These are phyloP conservation scores for Cutaneotrichosporon cyanovorans DNA, from an alignment of 1,284 basidiomycete genomes.

Conservation along the genomic window DNA sequence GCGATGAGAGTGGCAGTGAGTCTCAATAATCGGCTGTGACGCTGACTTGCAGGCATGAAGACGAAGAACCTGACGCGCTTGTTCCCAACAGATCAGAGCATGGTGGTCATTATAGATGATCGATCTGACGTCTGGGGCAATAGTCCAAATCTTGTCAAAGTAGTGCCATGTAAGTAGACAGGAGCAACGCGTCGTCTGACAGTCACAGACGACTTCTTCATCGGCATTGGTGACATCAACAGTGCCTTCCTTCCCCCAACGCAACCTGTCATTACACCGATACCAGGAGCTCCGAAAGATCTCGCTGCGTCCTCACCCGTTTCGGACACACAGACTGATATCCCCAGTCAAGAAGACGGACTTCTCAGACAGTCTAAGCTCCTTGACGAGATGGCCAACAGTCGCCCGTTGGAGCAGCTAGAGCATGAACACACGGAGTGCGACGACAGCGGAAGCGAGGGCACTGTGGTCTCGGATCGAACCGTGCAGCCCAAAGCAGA, in stretches of 20 bases:
- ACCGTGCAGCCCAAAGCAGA: slow-evolving; percentile 28
- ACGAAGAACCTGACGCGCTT: slow-evolving; percentile 81
- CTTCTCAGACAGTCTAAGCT: slow-evolving; percentile 52
- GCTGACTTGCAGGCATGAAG: slow-evolving; percentile 29
- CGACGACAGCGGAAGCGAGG: not conserved
- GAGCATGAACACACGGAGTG: slow-evolving; percentile 59
- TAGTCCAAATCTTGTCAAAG: slow-evolving; percentile 89
- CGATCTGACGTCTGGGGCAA: slow-evolving; percentile 92
- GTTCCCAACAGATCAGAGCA: slow-evolving; percentile 93
- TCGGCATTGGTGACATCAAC: slow-evolving; percentile 99
- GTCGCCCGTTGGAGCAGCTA: slow-evolving; percentile 77
- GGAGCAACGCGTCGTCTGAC: not conserved
- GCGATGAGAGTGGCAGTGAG: slow-evolving; percentile 86
- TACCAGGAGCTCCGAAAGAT: not conserved
- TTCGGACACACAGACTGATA: slow-evolving; percentile 15
- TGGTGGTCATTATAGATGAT: slow-evolving; percentile 99
- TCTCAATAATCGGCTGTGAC: not conserved
- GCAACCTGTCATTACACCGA: slow-evolving; percentile 9
- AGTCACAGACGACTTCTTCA: slow-evolving; percentile 89
- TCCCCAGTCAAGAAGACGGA: slow-evolving; percentile 23
- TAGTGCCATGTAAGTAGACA: slow-evolving; percentile 75
- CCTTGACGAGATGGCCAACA: slow-evolving; percentile 74
- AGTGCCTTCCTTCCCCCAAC: slow-evolving; percentile 62
- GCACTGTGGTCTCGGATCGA: not conserved
- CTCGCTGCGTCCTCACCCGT: slow-evolving; percentile 9